These are phyloP conservation scores for Mortierella sp. DNA, from an alignment of 371 early-diverging fungal genomes.

Conservation along the genomic window DNA sequence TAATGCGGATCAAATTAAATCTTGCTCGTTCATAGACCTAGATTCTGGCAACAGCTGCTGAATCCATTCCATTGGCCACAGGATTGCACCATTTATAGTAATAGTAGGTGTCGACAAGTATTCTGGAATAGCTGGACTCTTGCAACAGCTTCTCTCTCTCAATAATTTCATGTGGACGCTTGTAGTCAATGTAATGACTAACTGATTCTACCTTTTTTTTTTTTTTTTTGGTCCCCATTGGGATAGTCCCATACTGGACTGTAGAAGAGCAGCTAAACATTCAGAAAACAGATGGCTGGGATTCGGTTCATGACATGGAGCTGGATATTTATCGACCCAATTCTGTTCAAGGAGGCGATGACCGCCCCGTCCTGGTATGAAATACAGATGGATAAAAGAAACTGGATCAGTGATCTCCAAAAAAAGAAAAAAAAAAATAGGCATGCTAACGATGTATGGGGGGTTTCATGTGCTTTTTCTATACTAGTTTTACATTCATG, in stretches of 20 bases:
- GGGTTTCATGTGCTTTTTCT: not conserved
- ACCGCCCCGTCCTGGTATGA: constrained; percentile 30
- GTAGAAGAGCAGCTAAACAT: constrained; percentile 51
- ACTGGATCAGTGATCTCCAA: constrained; percentile 53
- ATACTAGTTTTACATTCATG: constrained; percentile 64
- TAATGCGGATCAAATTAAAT: not conserved
- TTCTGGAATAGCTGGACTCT: not conserved
- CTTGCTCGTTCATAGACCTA: not conserved
- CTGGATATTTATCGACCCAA: constrained; percentile 13
- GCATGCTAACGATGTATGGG: constrained; percentile 33
- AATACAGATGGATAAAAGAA: constrained; percentile 38
- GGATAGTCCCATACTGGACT: constrained; percentile 61
- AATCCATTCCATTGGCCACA: constrained; percentile 59
- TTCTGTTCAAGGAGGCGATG: constrained; percentile 39
- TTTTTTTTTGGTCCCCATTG: constrained; percentile 6
- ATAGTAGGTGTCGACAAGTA: constrained; percentile 53
- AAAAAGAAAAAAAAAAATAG: constrained; percentile 32
- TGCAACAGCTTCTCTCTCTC: no score
- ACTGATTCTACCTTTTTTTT: not conserved
- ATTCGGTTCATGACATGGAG: constrained; percentile 1
- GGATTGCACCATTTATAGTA: constrained; percentile 54
- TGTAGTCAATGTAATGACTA: not conserved
- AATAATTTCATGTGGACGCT: not conserved
- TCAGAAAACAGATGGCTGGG: constrained; percentile 7
- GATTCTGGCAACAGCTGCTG: constrained; percentile 46